Conservation (phyloP, 129 eudicot species). For the Pittosporum tobira region DNA sequence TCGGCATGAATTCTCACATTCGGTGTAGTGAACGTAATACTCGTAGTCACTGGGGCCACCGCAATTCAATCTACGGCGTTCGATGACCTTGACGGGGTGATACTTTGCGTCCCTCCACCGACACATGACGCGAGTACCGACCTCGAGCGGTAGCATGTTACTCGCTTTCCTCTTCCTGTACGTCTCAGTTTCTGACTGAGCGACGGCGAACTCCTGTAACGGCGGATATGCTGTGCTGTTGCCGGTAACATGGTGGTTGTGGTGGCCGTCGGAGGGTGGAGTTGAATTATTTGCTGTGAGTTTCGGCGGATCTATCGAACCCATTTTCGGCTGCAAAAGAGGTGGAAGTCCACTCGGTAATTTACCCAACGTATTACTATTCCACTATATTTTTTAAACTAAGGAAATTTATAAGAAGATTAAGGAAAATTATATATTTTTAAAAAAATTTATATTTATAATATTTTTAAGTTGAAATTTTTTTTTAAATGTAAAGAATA, state of each 20-base stretch:
- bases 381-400: no score
- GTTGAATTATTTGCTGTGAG: constrained; percentile 21
- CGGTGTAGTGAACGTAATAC: no score
- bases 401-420: no score
- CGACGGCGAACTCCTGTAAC: constrained; percentile 6
- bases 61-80: constrained; percentile 53
- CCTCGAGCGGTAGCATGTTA: constrained; percentile 70
- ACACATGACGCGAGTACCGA: constrained; percentile 90
- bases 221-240: constrained; percentile 7
- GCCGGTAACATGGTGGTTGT: constrained; percentile 14
- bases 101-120: constrained; percentile 83
- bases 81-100: constrained; percentile 96
- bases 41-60: not conserved
- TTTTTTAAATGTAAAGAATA: no score
- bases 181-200: constrained; percentile 23
- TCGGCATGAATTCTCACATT: constrained; percentile 44
- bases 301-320: constrained; percentile 31
- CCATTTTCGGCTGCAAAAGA: constrained; percentile 22
- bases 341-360: no score
- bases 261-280: constrained; percentile 11
- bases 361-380: no score
- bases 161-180: constrained; percentile 33
- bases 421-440: no score
- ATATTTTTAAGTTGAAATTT: no score
- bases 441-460: no score